A percentile compares a stretch with the other conserved stretches of the same genome.
These are phyloP conservation scores for Sarocladium oryzae DNA, from an alignment of 2,329 filamentous ascomycete genomes.

Conservation along the genomic window DNA sequence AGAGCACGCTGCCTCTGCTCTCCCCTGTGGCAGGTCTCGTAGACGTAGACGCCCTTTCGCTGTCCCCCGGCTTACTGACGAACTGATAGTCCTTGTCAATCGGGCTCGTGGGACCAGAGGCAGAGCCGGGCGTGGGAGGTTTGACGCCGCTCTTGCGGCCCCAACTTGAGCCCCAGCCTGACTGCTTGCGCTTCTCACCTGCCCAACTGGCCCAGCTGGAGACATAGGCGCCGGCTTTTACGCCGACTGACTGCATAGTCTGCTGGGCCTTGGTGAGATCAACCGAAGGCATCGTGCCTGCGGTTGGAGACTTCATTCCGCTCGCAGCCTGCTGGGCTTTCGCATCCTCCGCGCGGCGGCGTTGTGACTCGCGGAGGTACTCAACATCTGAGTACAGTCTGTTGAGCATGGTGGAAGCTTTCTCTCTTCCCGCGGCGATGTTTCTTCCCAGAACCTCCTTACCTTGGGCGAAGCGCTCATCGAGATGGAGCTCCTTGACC, in stretches of 20 bases:
- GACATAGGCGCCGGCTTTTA: conserved; percentile 57
- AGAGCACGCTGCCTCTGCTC: conserved; percentile 1
- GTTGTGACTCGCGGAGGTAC: conserved; percentile 40
- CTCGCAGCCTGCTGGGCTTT: conserved; percentile 16
- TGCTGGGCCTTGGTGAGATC: conserved; percentile 37
- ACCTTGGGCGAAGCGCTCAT: conserved; percentile 79
- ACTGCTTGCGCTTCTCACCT: conserved; percentile 64
- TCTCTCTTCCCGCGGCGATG: conserved; percentile 79
- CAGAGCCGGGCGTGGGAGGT: conserved; percentile 9
- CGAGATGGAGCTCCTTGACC: conserved; percentile 86
- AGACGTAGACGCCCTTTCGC: background rate
- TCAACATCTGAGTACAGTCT: conserved; percentile 90
- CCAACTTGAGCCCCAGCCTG: conserved; percentile 37
- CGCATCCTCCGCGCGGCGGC: conserved; percentile 34
- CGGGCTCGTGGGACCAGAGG: conserved; percentile 27
- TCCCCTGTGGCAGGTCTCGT: conserved; percentile 2
- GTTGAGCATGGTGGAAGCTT: conserved; percentile 80
- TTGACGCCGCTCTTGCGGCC: conserved; percentile 27
- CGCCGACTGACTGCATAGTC: conserved; percentile 41
- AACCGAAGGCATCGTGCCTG: conserved; percentile 14
- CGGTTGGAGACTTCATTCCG: conserved; percentile 11
- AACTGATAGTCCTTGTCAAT: conserved; percentile 33
- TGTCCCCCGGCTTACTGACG: conserved; percentile 16
- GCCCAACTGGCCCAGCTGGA: conserved; percentile 66
- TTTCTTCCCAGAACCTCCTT: conserved; percentile 84